Evolutionary conservation across 1,139 yeast species (phyloP), one percentile per base, ranked within the genome.

Genomic region (Wickerhamiella infanticola): DNA sequence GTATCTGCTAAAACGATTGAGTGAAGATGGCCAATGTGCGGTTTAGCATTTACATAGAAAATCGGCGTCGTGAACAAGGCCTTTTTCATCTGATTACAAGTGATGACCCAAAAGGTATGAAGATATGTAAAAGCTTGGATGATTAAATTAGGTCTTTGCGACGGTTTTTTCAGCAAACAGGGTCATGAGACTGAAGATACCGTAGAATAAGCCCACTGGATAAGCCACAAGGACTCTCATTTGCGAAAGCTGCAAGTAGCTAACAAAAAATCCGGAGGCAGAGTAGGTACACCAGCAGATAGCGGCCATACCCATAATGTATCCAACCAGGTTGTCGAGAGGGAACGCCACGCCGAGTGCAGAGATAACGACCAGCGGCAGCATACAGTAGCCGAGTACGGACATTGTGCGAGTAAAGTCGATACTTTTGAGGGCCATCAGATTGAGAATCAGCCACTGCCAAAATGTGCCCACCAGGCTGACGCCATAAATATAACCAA

Each of bases 401-500:
- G 94, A 82, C 7, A 96, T 94, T 0, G 94, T 81, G 51, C 88
- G 72, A 37, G 75, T 66, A 55, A 84, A 70, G 54, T 81, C 93
- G 47, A 83, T 73, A 45, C 74, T 53, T 38, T 59, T 56, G 39
- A 67, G 69, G 24, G 88, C 77, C 99, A 90, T 90, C 52, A 86
- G 70, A 61, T 82, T 85, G 61, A 93, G 80, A 50, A 93, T 70
- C 54, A 75, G 75, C 63, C 88, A 96, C 55, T 86, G 74, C 39
- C 94, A 77, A 18, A 85, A 60, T 2, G 94, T 82, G 11, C 99
- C 99, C 55, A 88, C 79, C 44, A 93, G 67, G 0, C 96, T 98
- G 41, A 90, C 94, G 27, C 98, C 98, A 59, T 90, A 90, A 46
- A 90, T 84, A 63, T 93, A 93, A 3, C 98, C 97, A 62, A 90